Evolutionary conservation across 306 rosid species (phyloP).

Genomic region (Psophocarpus tetragonolobus): DNA sequence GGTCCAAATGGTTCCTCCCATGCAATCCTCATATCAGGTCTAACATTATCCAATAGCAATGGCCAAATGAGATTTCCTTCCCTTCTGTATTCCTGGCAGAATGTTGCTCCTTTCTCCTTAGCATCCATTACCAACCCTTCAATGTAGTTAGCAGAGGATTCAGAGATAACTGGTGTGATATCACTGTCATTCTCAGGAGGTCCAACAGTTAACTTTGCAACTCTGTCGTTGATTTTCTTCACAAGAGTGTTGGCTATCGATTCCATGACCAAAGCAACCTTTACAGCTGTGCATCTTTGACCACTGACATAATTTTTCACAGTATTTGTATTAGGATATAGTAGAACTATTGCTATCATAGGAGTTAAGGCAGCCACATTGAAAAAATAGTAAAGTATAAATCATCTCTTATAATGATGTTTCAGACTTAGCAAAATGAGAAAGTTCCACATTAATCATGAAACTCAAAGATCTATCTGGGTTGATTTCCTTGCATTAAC

Average conservation of each 20-base stretch:
- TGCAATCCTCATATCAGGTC: slow-evolving; percentile 89
- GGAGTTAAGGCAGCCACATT: not conserved
- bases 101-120: slow-evolving; percentile 76
- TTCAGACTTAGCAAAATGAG: not conserved
- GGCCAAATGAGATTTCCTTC: slow-evolving; percentile 96
- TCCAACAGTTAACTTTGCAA: slow-evolving; percentile 73
- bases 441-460: not conserved
- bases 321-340: slow-evolving; percentile 2
- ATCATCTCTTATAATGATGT: not conserved
- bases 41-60: slow-evolving; percentile 69
- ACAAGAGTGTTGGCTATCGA: slow-evolving; percentile 74
- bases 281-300: slow-evolving; percentile 88
- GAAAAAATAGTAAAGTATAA: not conserved
- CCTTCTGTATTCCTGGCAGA: slow-evolving; percentile 78
- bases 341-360: not conserved
- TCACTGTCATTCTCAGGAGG: slow-evolving; percentile 72
- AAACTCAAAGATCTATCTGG: not conserved
- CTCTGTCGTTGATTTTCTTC: slow-evolving; percentile 63
- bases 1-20: slow-evolving; percentile 98
- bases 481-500: not conserved
- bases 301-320: slow-evolving; percentile 53
- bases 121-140: slow-evolving; percentile 85
- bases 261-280: slow-evolving; percentile 82
- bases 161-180: slow-evolving; percentile 79
- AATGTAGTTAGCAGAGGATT: slow-evolving; percentile 76